Evolutionary conservation across 164 flowering plant species (phyloP).

Genomic region (Magnolia sinica): DNA sequence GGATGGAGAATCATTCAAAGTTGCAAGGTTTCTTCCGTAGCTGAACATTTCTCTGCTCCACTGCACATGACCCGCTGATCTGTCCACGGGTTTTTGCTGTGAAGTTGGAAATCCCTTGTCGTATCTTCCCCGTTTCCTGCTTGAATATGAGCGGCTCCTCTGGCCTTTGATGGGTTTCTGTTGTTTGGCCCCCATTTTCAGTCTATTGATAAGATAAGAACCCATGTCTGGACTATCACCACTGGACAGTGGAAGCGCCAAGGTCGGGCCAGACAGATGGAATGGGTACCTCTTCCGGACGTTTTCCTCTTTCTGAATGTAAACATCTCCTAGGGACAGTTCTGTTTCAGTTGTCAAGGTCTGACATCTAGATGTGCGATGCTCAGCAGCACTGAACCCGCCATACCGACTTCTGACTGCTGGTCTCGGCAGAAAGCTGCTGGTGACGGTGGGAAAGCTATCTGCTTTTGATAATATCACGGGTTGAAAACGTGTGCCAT

Average conservation of each 20-base stretch:
- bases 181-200: slow-evolving; percentile 17
- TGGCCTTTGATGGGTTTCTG: slow-evolving; percentile 17
- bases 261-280: slow-evolving; percentile 6
- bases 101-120: neutral
- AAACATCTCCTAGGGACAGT: slow-evolving; percentile 42
- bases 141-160: slow-evolving; percentile 14
- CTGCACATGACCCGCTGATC: neutral
- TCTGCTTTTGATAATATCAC: slow-evolving; percentile 6
- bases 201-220: slow-evolving; percentile 4
- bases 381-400: neutral
- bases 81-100: slow-evolving; percentile 12
- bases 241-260: neutral
- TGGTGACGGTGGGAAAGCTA: neutral
- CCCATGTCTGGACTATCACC: neutral
- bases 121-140: slow-evolving; percentile 11
- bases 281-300: slow-evolving; percentile 13
- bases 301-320: slow-evolving; percentile 19
- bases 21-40: slow-evolving; percentile 1
- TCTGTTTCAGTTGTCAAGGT: slow-evolving; percentile 27
- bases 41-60: slow-evolving; percentile 13
- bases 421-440: slow-evolving; percentile 11
- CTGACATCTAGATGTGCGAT: slow-evolving; percentile 2
- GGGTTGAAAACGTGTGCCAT: slow-evolving; percentile 11
- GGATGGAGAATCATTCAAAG: neutral
- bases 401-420: slow-evolving; percentile 1